phyloP scores from a whole-genome alignment of 371 early-diverging fungal genomes.

The Globomyces sp. region DNA sequence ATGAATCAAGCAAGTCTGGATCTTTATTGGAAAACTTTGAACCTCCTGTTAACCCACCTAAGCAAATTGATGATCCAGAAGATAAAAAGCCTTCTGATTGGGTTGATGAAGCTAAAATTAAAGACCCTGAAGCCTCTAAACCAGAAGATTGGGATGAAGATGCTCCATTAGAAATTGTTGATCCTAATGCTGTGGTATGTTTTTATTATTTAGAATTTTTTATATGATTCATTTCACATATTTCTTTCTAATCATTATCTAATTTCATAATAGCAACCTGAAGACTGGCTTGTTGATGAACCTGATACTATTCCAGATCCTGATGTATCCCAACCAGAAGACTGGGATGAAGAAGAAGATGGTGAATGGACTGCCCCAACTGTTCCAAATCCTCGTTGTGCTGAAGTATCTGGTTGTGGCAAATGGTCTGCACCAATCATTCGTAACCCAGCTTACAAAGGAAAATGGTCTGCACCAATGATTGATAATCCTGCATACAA shows the following conservation, averaged over 20 bases:
- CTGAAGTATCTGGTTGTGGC: constrained; percentile 78
- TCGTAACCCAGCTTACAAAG: constrained; percentile 86
- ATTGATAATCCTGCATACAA: constrained; percentile 95
- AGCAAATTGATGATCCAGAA: constrained; percentile 79
- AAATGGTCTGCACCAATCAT: constrained; percentile 88
- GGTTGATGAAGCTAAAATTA: constrained; percentile 80
- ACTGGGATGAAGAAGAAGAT: constrained; percentile 68
- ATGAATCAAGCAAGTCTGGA: constrained; percentile 66
- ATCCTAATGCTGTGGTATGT: constrained; percentile 44
- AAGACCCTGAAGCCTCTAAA: constrained; percentile 83
- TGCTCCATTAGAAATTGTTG: constrained; percentile 48
- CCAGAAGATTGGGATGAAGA: constrained; percentile 86
- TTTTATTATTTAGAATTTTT: not conserved
- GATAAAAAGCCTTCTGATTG: constrained; percentile 93
- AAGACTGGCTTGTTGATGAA: constrained; percentile 68
- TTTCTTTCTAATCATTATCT: not conserved
- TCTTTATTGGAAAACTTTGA: constrained; percentile 83
- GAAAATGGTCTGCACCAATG: constrained; percentile 67
- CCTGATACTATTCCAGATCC: constrained; percentile 71
- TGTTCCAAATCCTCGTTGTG: constrained; percentile 77
- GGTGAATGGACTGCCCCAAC: constrained; percentile 71
- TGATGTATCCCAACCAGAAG: constrained; percentile 79
- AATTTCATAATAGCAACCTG: constrained; percentile 43
- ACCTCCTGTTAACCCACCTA: constrained; percentile 89
- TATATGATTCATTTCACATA: not conserved